Base-by-base conservation (phyloP, 495 filamentous ascomycete genomes). In the Tuber indicum region DNA sequence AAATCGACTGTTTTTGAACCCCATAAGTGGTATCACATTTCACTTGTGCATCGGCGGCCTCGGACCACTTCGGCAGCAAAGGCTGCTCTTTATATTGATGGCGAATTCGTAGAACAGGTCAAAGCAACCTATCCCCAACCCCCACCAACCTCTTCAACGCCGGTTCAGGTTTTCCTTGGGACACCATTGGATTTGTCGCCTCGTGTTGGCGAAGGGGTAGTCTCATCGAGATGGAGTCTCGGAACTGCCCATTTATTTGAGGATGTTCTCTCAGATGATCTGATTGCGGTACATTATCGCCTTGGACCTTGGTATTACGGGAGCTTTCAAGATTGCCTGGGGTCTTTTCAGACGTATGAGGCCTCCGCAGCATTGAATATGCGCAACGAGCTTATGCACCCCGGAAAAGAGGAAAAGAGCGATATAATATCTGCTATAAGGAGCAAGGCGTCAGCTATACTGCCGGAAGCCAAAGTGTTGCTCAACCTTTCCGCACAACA, bases 271-370 rank as follows among this genome's bases (percentile, higher is more conserved):
- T 97, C 93, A 74, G 95, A 98, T 80, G 96, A 99, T 83, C 88
- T 98, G 74, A 88, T 98, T 39, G 91, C 95, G 41, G 96, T 98
- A 3, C 92, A 95, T 80, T 93, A 91, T 84, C 92, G 94, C 74
- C 90, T 99, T 23, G 94, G 96, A 2, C 91, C 93, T 36, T 90
- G 93, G 47, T 99, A 99, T 81, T 90, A 92, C 84, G 96, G 96
- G 2, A 98, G 98, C 82, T 97, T 95, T 81, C 96, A 99, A 83
- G 96, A 99, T 83, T 94, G 93, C 77, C 87, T 99, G 36, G 96
- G 96, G 16, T 95, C 94, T 23, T 97, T 99, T 82, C 94, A 98
- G 82, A 99, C 96, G 0, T 99, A 98, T 83, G 91, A 91, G 77
- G 94, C 96, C n/a, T 98, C 96, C 41, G 94, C 96, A 26, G 90